Conservation (phyloP, 257 asterid genomes). For the Oldenlandia corymbosa region DNA sequence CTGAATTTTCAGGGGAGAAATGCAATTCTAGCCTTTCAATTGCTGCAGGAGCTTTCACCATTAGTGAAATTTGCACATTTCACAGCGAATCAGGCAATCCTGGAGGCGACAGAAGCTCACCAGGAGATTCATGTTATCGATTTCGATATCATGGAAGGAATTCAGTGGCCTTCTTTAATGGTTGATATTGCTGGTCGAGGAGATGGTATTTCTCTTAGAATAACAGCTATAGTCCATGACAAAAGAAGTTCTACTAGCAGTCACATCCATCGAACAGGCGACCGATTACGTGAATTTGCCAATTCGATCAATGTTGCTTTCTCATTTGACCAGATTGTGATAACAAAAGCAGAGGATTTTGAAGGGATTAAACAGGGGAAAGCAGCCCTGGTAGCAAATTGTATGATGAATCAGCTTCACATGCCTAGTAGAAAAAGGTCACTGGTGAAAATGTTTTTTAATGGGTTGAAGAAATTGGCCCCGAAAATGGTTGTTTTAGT, state of each 20-base stretch:
- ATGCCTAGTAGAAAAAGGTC: slow-evolving; percentile 25
- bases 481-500: slow-evolving; percentile 31
- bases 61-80: slow-evolving; percentile 39
- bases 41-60: slow-evolving; percentile 38
- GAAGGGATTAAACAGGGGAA: slow-evolving; percentile 11
- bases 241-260: background rate
- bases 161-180: slow-evolving; percentile 45
- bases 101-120: slow-evolving; percentile 28
- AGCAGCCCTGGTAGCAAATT: slow-evolving; percentile 25
- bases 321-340: slow-evolving; percentile 24
- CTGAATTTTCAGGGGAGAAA: too few relatives aligned
- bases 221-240: slow-evolving; percentile 27
- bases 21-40: slow-evolving; percentile 25
- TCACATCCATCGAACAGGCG: slow-evolving; percentile 20
- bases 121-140: slow-evolving; percentile 34
- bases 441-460: slow-evolving; percentile 23
- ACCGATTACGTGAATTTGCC: slow-evolving; percentile 34
- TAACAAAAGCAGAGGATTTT: slow-evolving; percentile 25
- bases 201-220: slow-evolving; percentile 30
- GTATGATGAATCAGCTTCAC: slow-evolving; percentile 39
- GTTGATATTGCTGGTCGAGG: slow-evolving; percentile 25
- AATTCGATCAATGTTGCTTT: slow-evolving; percentile 31
- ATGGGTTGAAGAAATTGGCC: slow-evolving; percentile 28
- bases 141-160: slow-evolving; percentile 40
- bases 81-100: slow-evolving; percentile 40